phyloP scores from a whole-genome alignment of 805 yeast genomes.

The Sugiyamaella lignohabitans region DNA sequence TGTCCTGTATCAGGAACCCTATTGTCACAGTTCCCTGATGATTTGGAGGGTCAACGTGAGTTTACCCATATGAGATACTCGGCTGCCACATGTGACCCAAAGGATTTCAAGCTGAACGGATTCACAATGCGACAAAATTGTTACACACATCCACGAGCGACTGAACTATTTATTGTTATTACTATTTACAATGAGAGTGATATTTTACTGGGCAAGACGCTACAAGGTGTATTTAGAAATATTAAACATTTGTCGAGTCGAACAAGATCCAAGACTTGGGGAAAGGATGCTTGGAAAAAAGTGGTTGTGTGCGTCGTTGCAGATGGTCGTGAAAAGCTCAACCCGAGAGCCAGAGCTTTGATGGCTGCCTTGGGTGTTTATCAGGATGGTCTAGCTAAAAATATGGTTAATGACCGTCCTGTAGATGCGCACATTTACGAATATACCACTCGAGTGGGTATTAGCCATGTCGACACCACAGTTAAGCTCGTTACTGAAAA shows the following conservation, averaged over 20 bases:
- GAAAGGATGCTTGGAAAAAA: conserved; percentile 92
- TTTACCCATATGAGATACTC: conserved; percentile 86
- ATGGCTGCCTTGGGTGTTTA: conserved; percentile 83
- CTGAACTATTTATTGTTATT: conserved; percentile 78
- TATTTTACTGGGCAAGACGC: conserved; percentile 69
- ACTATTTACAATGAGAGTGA: conserved; percentile 92
- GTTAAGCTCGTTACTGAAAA: conserved; percentile 63
- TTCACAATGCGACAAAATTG: conserved; percentile 81
- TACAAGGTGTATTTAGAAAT: conserved; percentile 87
- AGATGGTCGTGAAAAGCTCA: conserved; percentile 84
- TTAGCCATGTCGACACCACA: conserved; percentile 47
- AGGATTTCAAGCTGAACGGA: conserved; percentile 50
- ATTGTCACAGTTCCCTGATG: conserved; percentile 46
- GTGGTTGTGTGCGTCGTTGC: conserved; percentile 83
- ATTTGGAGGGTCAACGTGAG: conserved; percentile 48
- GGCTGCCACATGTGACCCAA: conserved; percentile 90
- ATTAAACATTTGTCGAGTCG: conserved; percentile 66
- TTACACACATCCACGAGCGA: conserved; percentile 69
- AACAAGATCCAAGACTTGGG: conserved; percentile 71
- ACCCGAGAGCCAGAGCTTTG: conserved; percentile 71
- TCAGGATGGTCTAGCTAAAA: conserved; percentile 94
- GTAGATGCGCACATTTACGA: conserved; percentile 89
- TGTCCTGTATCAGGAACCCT: conserved; percentile 79
- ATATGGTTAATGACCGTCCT: conserved; percentile 71
- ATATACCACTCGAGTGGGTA: conserved; percentile 87